Evolutionary conservation across 2,329 filamentous ascomycete species (phyloP).

Genomic region (Xylariales sp.): DNA sequence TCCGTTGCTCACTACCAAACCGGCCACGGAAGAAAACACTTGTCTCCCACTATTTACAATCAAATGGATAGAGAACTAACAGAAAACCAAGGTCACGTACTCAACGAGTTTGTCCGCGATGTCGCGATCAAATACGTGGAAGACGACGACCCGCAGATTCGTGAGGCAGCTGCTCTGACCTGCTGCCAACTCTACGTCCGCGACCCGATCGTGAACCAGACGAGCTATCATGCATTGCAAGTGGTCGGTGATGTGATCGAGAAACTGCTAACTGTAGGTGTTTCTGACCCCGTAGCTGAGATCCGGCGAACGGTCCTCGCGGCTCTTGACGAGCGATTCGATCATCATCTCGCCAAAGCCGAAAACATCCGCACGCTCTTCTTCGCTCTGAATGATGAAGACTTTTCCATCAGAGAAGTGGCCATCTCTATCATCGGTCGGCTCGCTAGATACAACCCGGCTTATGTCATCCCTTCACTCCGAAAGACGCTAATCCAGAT

Average conservation of each 20-base stretch:
- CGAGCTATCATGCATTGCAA: constrained; percentile 92
- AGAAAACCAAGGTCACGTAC: constrained; percentile 63
- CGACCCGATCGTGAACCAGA: constrained; percentile 97
- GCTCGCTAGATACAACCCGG: constrained; percentile 84
- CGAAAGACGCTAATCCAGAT: constrained; percentile 95
- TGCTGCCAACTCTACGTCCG: constrained; percentile 97
- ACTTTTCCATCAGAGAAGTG: constrained; percentile 87
- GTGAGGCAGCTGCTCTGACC: constrained; percentile 90
- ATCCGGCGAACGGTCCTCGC: constrained; percentile 86
- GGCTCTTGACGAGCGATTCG: constrained; percentile 89
- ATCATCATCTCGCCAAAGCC: constrained; percentile 92
- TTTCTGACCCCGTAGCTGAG: constrained; percentile 83
- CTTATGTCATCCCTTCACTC: constrained; percentile 93
- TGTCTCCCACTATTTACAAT: background rate
- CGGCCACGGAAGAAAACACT: background rate
- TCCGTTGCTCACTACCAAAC: background rate
- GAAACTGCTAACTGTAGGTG: constrained; percentile 88
- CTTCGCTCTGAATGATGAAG: constrained; percentile 90
- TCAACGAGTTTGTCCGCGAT: constrained; percentile 98
- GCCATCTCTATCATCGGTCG: constrained; percentile 95
- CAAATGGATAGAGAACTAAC: constrained; percentile 7
- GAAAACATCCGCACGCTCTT: constrained; percentile 96
- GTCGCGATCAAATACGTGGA: constrained; percentile 98
- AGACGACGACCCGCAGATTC: constrained; percentile 87
- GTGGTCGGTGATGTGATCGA: constrained; percentile 98